Conservation (phyloP, 2,329 filamentous ascomycete genomes). For the Pyricularia sp. region DNA sequence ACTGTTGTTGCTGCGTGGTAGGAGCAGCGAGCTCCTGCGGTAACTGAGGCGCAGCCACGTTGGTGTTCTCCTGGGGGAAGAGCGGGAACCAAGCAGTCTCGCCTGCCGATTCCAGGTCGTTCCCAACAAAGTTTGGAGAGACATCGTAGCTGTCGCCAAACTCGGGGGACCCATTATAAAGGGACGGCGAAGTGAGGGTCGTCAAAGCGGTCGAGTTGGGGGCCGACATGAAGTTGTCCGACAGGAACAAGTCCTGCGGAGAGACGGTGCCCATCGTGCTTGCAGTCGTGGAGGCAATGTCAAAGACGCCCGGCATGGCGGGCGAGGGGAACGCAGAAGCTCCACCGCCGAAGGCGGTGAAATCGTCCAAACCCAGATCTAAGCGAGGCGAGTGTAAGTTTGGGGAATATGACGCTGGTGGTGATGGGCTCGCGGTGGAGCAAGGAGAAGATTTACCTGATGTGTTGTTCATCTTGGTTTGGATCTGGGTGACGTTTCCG, state of each 20-base stretch:
- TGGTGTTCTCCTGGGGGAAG: conserved; percentile 41
- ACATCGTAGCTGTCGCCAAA: conserved; percentile 59
- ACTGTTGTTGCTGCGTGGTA: conserved; percentile 20
- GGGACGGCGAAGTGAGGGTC: conserved; percentile 73
- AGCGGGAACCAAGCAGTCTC: conserved; percentile 58
- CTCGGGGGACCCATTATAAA: conserved; percentile 63
- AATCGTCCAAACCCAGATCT: conserved; percentile 47
- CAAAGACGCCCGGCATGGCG: conserved; percentile 35
- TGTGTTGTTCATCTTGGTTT: conserved; percentile 34
- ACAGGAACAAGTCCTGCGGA: conserved; percentile 65
- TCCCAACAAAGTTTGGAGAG: conserved; percentile 59
- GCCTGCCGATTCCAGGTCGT: conserved; percentile 38
- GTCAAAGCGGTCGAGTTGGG: conserved; percentile 75
- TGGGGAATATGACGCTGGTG: conserved; percentile 2
- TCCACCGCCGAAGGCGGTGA: conserved; percentile 42
- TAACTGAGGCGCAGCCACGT: conserved; percentile 7
- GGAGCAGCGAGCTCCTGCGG: conserved; percentile 11
- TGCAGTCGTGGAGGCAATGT: conserved; percentile 33
- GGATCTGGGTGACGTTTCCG: conserved; percentile 32
- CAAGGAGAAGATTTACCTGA: neutral
- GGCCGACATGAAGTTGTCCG: conserved; percentile 57
- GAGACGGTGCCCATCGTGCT: conserved; percentile 62
- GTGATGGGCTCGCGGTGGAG: neutral
- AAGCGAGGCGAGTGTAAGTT: conserved; percentile 20
- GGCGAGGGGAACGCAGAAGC: conserved; percentile 41